Conservation (phyloP, 164 flowering plant species). For the Santalum album region DNA sequence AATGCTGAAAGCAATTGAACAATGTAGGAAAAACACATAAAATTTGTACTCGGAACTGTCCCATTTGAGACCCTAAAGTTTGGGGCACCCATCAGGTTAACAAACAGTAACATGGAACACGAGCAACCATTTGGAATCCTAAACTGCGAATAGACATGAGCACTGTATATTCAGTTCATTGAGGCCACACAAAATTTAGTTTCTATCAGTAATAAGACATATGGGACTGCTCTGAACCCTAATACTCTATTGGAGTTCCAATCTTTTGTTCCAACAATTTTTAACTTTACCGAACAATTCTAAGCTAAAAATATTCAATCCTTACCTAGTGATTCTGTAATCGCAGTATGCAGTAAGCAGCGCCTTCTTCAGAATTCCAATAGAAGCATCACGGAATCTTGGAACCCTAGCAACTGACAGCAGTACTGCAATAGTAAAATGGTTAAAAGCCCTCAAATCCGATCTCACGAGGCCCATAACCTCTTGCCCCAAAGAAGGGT, state of each 20-base stretch:
- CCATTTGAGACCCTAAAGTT: too few relatives aligned
- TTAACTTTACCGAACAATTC: not conserved
- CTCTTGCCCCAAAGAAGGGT: conserved; percentile 70
- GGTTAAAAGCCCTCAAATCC: conserved; percentile 51
- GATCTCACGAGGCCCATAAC: conserved; percentile 48
- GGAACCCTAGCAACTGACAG: conserved; percentile 61
- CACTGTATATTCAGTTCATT: too few relatives aligned
- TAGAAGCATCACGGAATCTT: conserved; percentile 54
- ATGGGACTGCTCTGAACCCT: not conserved
- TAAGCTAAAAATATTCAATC: not conserved
- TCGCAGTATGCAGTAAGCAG: conserved; percentile 49
- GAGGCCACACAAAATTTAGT: too few relatives aligned
- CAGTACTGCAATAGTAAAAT: conserved; percentile 54
- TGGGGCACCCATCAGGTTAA: too few relatives aligned
- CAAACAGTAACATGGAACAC: too few relatives aligned
- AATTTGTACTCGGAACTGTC: too few relatives aligned
- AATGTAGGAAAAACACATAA: too few relatives aligned
- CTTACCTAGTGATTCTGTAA: conserved; percentile 44
- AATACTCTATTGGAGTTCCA: not conserved
- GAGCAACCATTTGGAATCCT: too few relatives aligned
- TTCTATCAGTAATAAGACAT: too few relatives aligned
- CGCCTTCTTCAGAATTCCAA: conserved; percentile 43
- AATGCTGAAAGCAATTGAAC: too few relatives aligned
- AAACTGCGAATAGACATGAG: too few relatives aligned
- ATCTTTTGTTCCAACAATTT: not conserved